These are phyloP conservation scores for Suhomyces xylopsoci DNA, from an alignment of 805 yeast species.

Conservation along the genomic window DNA sequence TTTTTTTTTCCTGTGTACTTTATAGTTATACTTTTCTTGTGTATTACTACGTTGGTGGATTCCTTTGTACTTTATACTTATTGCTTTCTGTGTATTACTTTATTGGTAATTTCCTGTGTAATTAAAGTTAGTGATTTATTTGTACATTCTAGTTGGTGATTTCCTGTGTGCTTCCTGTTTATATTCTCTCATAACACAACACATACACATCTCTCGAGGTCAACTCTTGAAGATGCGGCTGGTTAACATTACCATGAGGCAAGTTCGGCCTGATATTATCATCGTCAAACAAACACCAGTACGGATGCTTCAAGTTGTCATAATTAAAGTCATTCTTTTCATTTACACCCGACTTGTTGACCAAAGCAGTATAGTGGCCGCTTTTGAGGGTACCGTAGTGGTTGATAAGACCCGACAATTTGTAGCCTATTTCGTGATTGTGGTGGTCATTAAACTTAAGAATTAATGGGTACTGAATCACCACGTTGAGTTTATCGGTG, in stretches of 20 bases:
- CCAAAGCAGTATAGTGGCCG: constrained; percentile 74
- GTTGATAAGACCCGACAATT: constrained; percentile 61
- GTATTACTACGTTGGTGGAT: too few species aligned
- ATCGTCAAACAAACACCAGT: constrained; percentile 78
- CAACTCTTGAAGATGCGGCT: constrained; percentile 22
- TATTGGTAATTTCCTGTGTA: too few species aligned
- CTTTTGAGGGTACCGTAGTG: constrained; percentile 68
- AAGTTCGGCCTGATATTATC: constrained; percentile 49
- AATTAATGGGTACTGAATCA: constrained; percentile 54
- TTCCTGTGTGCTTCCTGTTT: too few species aligned
- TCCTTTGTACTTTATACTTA: too few species aligned
- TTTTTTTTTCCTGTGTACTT: too few species aligned
- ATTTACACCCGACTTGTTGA: constrained; percentile 40
- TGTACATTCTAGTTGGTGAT: too few species aligned
- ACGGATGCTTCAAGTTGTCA: constrained; percentile 37
- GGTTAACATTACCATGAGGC: constrained; percentile 46
- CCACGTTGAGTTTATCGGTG: constrained; percentile 50
- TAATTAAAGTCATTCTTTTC: constrained; percentile 1
- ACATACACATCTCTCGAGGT: constrained; percentile 65
- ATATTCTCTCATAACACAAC: constrained; percentile 56
- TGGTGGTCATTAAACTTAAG: constrained; percentile 44
- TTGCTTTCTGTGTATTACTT: too few species aligned
- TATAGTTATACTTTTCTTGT: too few species aligned
- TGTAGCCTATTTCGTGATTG: constrained; percentile 42
- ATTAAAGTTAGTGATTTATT: too few species aligned